Evolutionary conservation across 2,329 filamentous ascomycete species (phyloP), one percentile per base, ranked within the genome.

Genomic region (Talaromyces islandicus): DNA sequence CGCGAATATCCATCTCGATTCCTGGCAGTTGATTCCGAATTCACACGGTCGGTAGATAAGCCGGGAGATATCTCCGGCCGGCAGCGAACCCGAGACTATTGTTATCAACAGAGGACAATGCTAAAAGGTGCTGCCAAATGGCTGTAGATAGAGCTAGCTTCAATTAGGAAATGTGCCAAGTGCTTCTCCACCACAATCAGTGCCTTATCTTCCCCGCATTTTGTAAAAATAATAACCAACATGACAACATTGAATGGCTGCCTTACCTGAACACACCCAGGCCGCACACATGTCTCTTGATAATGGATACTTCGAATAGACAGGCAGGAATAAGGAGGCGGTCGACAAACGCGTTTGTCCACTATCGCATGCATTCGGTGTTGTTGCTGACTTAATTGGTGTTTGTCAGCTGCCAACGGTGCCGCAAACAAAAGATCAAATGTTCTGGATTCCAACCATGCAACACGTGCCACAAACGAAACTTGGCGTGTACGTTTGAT

Each of bases 361-460:
- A 50, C 24, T 14, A 50, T 50, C 19, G 12, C 43, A 25, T 50
- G 1, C 7, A 17, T n/a, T 24, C 19, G 6, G 43, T 50, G 9
- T 25, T 14, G 19, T 25, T 14, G 14, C 43, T 50, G 19, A 50
- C 19, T n/a, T 50, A n/a, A 12, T 21, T 25, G 21, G 24, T 58
- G 41, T 56, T 25, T 46, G 17, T 59, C 35, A 80, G 78, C 46
- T 80, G 78, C 62, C 69, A 70, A 53, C 72, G 77, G 63, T 81
- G 78, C 62, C 76, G 78, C 27, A 71, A 73, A 56, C 77, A 78
- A 57, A 80, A 80, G 65, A 78, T 79, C 63, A 77, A 75, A 64
- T 80, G 77, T 64, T 75, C 76, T 21, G 78, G 77, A 12, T 66
- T 68, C 6, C 69, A 73, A 60, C 77, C 77, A 14, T 80, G 78